Base-by-base conservation (phyloP, 2,329 filamentous ascomycete genomes). In the Neonectria neomacrospora region DNA sequence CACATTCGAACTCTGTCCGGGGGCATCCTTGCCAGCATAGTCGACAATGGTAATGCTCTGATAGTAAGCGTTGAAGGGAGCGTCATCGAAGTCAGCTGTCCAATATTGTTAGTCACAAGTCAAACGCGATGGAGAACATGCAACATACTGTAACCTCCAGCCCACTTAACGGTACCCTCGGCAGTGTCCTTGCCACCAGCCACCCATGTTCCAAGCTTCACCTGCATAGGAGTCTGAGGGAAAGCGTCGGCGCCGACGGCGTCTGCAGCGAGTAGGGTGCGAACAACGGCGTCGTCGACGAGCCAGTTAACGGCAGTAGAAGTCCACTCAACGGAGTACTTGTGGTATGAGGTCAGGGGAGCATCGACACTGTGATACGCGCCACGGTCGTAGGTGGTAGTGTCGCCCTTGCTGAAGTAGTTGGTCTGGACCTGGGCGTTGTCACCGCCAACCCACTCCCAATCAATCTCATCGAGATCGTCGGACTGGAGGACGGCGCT, bases 401-500 rank as follows among this genome's bases (percentile, higher is more conserved):
- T 88, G 78, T 92, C 81, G 63, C 91, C 91, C 82, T 92, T 91
- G 81, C 88, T 87, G 79, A 91, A 92, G 82, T 93, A 97, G 82
- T 97, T 97, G 76, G 88, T 91, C 81, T 97, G 95, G 32, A 94
- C 94, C 77, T 95, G 84, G 28, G 83, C 79, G 69, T 85, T 81
- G 75, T 93, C 88, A 56, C 88, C 90, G 62, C 95, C 96, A 62
- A 98, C 85, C 91, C 93, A 97, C 80, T 98, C 95, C 91, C 93
- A 97, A 79, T 98, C 95, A 66, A 98, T 96, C 84, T 80, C 78
- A 77, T 98, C 95, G 30, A 97, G 86, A 74, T 91, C 88, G 73
- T 97, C 93, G 2, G 94, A 97, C 82, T 97, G 91, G 68, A 99
- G 83, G 44, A 98, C 93, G 42, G 92, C 86, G 68, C 91, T 94